Evolutionary conservation across 1,284 basidiomycete species (phyloP).

Genomic region (Heimioporus punctisporus): DNA sequence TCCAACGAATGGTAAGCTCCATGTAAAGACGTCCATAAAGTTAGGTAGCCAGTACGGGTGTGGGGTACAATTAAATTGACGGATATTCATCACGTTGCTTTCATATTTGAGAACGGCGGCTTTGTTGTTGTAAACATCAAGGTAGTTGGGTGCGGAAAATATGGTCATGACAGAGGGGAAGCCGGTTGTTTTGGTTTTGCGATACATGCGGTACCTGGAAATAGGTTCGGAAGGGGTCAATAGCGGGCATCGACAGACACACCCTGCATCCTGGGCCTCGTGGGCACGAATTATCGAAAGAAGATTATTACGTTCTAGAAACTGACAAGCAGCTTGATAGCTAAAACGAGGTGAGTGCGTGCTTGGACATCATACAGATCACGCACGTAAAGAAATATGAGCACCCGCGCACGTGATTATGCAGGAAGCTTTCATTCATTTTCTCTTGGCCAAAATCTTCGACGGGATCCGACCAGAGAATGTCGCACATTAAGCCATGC

Average conservation of each 20-base stretch:
- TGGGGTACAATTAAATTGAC: slow-evolving; percentile 95
- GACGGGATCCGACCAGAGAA: slow-evolving; percentile 94
- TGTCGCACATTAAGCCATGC: slow-evolving; percentile 94
- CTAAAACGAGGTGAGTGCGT: slow-evolving; percentile 30
- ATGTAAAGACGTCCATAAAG: slow-evolving; percentile 95
- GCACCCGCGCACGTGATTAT: slow-evolving; percentile 96
- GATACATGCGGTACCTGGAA: slow-evolving; percentile 91
- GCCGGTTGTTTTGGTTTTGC: slow-evolving; percentile 93
- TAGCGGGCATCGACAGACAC: slow-evolving; percentile 24
- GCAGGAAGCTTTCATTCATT: slow-evolving; percentile 83
- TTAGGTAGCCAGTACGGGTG: slow-evolving; percentile 96
- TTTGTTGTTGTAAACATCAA: slow-evolving; percentile 98
- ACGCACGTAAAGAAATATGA: slow-evolving; percentile 92
- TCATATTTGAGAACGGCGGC: slow-evolving; percentile 97
- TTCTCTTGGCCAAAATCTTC: slow-evolving; percentile 96
- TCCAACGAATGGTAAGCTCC: slow-evolving; percentile 90
- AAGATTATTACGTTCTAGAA: slow-evolving; percentile 92
- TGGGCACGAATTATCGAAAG: slow-evolving; percentile 96
- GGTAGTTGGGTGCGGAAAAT: slow-evolving; percentile 95
- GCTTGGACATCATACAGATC: neutral
- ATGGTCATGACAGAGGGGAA: slow-evolving; percentile 97
- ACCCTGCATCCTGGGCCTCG: slow-evolving; percentile 96
- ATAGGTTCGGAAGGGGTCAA: slow-evolving; percentile 1
- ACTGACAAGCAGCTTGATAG: slow-evolving; percentile 94
- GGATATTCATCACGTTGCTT: slow-evolving; percentile 95